These are phyloP conservation scores for Boeremia lycopersici DNA, from an alignment of 2,329 filamentous ascomycete species.

Conservation along the genomic window DNA sequence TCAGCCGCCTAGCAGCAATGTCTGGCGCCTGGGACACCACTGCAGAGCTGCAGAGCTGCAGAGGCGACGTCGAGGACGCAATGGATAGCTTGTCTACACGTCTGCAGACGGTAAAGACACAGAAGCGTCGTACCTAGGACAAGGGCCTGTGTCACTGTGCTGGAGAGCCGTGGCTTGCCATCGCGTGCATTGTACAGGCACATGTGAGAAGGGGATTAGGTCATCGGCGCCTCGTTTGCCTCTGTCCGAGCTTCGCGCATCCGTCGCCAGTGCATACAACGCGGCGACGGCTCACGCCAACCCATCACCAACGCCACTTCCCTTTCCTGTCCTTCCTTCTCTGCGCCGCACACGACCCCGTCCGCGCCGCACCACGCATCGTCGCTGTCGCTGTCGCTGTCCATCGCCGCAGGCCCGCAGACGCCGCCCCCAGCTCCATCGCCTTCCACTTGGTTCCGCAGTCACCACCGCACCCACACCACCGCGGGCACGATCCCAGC, in stretches of 20 bases:
- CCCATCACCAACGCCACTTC: slow-evolving; percentile 35
- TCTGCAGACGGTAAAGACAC: not conserved
- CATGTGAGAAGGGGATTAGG: slow-evolving; percentile 21
- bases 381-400: slow-evolving; percentile 20
- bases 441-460: slow-evolving; percentile 44
- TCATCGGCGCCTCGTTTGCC: slow-evolving; percentile 17
- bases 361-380: slow-evolving; percentile 19
- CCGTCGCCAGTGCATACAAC: slow-evolving; percentile 27
- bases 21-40: not conserved
- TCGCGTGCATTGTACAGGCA: slow-evolving; percentile 7
- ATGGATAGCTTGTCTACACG: too few relatives aligned
- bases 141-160: slow-evolving; percentile 1
- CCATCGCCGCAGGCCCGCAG: slow-evolving; percentile 29
- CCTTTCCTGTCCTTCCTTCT: slow-evolving; percentile 42
- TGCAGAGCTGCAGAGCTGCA: not conserved
- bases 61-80: too few relatives aligned
- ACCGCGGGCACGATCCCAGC: slow-evolving; percentile 25
- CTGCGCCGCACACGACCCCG: slow-evolving; percentile 18
- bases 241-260: slow-evolving; percentile 31
- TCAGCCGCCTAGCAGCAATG: slow-evolving; percentile 4
- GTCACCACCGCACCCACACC: slow-evolving; percentile 29
- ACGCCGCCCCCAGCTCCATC: slow-evolving; percentile 47
- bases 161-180: slow-evolving; percentile 14
- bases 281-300: slow-evolving; percentile 40
- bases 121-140: not conserved